These are phyloP conservation scores for Penicillium oxalicum DNA, from an alignment of 2,329 filamentous ascomycete genomes.

Conservation along the genomic window DNA sequence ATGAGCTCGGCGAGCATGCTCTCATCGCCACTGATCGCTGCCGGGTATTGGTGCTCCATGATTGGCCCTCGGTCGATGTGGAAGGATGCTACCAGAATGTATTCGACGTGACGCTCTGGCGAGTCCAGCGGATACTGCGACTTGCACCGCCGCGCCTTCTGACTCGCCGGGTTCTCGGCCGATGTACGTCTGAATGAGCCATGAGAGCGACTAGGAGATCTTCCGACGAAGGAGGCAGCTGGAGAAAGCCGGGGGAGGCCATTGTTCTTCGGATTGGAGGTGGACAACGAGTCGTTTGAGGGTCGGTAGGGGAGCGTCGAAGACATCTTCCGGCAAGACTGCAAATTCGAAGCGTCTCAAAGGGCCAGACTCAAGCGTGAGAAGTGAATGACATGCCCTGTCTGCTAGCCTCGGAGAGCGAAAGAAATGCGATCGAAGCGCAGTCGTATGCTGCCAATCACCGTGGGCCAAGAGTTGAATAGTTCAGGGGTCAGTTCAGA, in stretches of 20 bases:
- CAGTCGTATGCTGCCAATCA: conserved; percentile 10
- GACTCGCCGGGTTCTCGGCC: conserved; percentile 40
- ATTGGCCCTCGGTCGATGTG: conserved; percentile 93
- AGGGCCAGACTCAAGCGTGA: conserved; percentile 12
- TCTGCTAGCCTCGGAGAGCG: background rate
- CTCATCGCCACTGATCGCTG: conserved; percentile 92
- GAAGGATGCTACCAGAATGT: conserved; percentile 94
- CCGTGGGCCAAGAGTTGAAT: conserved; percentile 6
- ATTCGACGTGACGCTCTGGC: conserved; percentile 91
- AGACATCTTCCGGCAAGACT: conserved; percentile 27
- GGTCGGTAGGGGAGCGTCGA: conserved; percentile 36
- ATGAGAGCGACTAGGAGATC: conserved; percentile 44
- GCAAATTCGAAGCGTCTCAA: conserved; percentile 3
- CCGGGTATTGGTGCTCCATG: conserved; percentile 97
- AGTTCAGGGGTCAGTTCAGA: conserved; percentile 22
- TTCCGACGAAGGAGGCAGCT: conserved; percentile 53
- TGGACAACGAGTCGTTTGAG: conserved; percentile 45
- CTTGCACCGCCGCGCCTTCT: conserved; percentile 52
- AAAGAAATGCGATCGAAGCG: conserved; percentile 1
- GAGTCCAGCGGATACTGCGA: conserved; percentile 72
- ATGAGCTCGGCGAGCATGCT: conserved; percentile 98
- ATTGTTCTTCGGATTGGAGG: conserved; percentile 45
- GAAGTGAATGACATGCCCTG: conserved; percentile 13
- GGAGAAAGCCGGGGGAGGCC: conserved; percentile 53
- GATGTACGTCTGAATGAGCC: conserved; percentile 36